These are phyloP conservation scores for Coemansia sp. DNA, from an alignment of 192 early-diverging fungal genomes.

Conservation along the genomic window DNA sequence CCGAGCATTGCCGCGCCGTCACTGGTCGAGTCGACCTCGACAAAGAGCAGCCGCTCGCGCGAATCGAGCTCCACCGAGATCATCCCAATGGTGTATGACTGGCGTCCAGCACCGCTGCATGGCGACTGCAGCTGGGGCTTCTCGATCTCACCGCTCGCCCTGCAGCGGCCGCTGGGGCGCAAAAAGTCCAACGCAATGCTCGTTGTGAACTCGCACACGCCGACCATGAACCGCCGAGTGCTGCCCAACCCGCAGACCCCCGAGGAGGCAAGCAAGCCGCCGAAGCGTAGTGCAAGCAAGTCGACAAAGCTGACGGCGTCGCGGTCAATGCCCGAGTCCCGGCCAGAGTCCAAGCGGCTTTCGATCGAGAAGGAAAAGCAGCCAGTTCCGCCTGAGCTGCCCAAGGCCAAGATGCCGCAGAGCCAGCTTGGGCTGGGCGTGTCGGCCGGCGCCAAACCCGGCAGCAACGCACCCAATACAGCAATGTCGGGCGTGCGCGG, in stretches of 20 bases:
- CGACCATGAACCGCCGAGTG: slow-evolving; percentile 34
- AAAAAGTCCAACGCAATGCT: slow-evolving; percentile 20
- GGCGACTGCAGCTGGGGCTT: slow-evolving; percentile 40
- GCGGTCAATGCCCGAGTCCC: slow-evolving; percentile 11
- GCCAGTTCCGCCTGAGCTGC: slow-evolving; percentile 8
- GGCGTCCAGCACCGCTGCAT: slow-evolving; percentile 23
- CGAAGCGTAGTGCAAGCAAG: not conserved
- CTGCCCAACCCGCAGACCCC: slow-evolving; percentile 7
- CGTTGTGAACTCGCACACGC: slow-evolving; percentile 42
- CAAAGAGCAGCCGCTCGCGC: slow-evolving; percentile 10
- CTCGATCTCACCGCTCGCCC: slow-evolving; percentile 34
- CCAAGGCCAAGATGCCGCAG: slow-evolving; percentile 26
- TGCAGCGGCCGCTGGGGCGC: slow-evolving; percentile 26
- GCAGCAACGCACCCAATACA: not conserved
- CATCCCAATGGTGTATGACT: slow-evolving; percentile 20
- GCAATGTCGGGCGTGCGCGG: slow-evolving; percentile 25
- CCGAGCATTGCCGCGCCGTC: slow-evolving; percentile 16
- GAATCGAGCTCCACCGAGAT: slow-evolving; percentile 34
- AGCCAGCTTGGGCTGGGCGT: slow-evolving; percentile 16
- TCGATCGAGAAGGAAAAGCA: not conserved
- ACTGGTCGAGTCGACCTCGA: slow-evolving; percentile 5
- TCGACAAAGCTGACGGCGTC: not conserved
- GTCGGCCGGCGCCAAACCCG: not conserved
- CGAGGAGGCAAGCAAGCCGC: not conserved
- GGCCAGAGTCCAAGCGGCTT: not conserved